Percentiles rank a stretch among this genome's conserved stretches.
Evolutionary conservation across 352 stramenopile genomes (phyloP).

Genomic region (Pythium scleroteichum): DNA sequence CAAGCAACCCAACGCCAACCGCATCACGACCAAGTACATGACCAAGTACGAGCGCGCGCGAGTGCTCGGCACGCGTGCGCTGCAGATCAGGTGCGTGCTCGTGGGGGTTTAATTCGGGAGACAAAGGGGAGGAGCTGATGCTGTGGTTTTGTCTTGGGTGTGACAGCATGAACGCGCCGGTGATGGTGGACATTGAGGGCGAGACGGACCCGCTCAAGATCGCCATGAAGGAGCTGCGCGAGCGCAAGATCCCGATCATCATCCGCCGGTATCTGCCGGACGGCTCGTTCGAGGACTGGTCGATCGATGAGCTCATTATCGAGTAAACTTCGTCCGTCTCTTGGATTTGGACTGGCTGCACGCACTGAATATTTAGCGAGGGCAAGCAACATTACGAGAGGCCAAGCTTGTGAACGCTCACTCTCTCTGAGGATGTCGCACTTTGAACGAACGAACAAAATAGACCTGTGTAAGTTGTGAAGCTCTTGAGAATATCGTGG

Average conservation of each 20-base stretch:
- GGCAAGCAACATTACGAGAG: not conserved
- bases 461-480: not conserved
- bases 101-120: not conserved
- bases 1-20: slow-evolving; percentile 83
- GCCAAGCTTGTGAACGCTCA: too few relatives aligned
- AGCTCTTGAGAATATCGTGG: too few relatives aligned
- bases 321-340: slow-evolving; percentile 84
- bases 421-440: not conserved
- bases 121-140: not conserved
- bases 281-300: slow-evolving; percentile 99
- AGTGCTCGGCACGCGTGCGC: slow-evolving; percentile 96
- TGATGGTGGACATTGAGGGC: slow-evolving; percentile 96
- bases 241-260: slow-evolving; percentile 99
- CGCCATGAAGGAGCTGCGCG: slow-evolving; percentile 98
- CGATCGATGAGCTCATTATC: slow-evolving; percentile 99
- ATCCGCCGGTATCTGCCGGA: slow-evolving; percentile 99
- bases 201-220: slow-evolving; percentile 99
- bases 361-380: slow-evolving; percentile 7
- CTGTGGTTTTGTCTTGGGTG: not conserved
- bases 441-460: not conserved
- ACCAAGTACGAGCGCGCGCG: slow-evolving; percentile 99
- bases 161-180: slow-evolving; percentile 93
- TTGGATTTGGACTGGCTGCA: too few relatives aligned
- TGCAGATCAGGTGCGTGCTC: slow-evolving; percentile 94
- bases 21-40: slow-evolving; percentile 98